A percentile compares a stretch with the other conserved stretches of the same genome.
Conservation (phyloP, 1,139 yeast species). For the Scheffersomyces segobiensis region DNA sequence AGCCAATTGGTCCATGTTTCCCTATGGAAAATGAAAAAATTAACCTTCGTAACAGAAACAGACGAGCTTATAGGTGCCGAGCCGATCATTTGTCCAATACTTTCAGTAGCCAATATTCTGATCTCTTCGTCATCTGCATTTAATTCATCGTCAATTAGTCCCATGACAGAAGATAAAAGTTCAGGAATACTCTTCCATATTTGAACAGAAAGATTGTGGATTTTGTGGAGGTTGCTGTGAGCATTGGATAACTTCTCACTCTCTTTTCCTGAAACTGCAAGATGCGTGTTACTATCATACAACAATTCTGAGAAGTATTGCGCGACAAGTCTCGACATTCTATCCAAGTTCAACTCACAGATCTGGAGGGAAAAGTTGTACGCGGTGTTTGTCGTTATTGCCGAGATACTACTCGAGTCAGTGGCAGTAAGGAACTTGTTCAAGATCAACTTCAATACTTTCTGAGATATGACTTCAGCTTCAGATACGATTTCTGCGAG, state of each 20-base stretch:
- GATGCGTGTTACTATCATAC: slow-evolving; percentile 44
- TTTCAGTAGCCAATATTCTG: slow-evolving; percentile 68
- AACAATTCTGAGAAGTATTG: slow-evolving; percentile 79
- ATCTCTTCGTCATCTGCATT: slow-evolving; percentile 67
- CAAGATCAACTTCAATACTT: slow-evolving; percentile 62
- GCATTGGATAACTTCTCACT: slow-evolving; percentile 21
- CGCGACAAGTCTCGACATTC: slow-evolving; percentile 76
- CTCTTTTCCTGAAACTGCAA: slow-evolving; percentile 16
- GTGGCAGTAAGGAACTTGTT: slow-evolving; percentile 41
- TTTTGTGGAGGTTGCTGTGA: slow-evolving; percentile 49
- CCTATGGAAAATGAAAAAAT: slow-evolving; percentile 60
- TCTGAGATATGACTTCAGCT: slow-evolving; percentile 64
- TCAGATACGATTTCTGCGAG: slow-evolving; percentile 79
- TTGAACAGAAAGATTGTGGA: slow-evolving; percentile 64
- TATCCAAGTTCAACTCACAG: slow-evolving; percentile 70
- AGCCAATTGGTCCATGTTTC: slow-evolving; percentile 71
- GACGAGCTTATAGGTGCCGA: slow-evolving; percentile 26
- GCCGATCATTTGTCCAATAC: slow-evolving; percentile 69
- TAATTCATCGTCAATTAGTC: slow-evolving; percentile 78
- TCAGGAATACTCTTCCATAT: slow-evolving; percentile 83
- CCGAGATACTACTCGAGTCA: not conserved
- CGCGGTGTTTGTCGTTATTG: slow-evolving; percentile 45
- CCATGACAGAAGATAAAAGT: slow-evolving; percentile 69
- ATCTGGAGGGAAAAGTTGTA: slow-evolving; percentile 67
- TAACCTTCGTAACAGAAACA: slow-evolving; percentile 37